Evolutionary conservation across 2,329 filamentous ascomycete species (phyloP), one percentile per base, ranked within the genome.

Genomic region (Penicillium sp.): DNA sequence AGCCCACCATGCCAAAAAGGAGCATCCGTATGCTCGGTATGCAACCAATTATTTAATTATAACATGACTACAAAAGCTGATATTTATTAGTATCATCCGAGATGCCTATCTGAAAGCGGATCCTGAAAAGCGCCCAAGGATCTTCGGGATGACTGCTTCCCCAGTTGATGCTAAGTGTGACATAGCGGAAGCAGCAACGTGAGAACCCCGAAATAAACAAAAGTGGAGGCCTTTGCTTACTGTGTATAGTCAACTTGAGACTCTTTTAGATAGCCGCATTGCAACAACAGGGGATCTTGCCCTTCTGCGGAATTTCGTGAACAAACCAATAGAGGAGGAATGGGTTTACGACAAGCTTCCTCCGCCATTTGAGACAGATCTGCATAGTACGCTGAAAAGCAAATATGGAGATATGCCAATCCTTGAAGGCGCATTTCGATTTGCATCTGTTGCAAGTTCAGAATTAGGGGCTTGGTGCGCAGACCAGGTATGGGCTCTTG

Each of bases 61-160:
- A 19, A 40, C 46, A 2, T 25, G 11, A 15, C 9, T 3, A 15
- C 4, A 21, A 61, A 33, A 50, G 13, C 52, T 64, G 40, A 65
- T 40, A 29, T 43, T 38, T 11, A 39, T 45, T 57, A 83, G 81
- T 29, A 94, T 99, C 57, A 90, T 99, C 75, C 92, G 90, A 66
- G 89, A 96, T 57, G 92, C 90, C 65, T 97, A 97, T 68, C 62
- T 85, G 1, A 74, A 81, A 2, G 77, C 81, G 31, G 75, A 79
- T 0, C 61, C 71, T 0, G 65, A 69, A 0, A 76, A 75, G 47
- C 81, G 86, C 5, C 94, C 94, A 4, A 88, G 87, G 38, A 87
- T 99, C 21, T 89, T 99, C 63, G 93, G 93, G 27, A 97, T 97
- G 93, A 99, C 94, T 1, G 94, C 94, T 8, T 97, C 94, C 0